phyloP scores from a whole-genome alignment of 768 basidiomycete genomes.

The Amylocystis lapponica region DNA sequence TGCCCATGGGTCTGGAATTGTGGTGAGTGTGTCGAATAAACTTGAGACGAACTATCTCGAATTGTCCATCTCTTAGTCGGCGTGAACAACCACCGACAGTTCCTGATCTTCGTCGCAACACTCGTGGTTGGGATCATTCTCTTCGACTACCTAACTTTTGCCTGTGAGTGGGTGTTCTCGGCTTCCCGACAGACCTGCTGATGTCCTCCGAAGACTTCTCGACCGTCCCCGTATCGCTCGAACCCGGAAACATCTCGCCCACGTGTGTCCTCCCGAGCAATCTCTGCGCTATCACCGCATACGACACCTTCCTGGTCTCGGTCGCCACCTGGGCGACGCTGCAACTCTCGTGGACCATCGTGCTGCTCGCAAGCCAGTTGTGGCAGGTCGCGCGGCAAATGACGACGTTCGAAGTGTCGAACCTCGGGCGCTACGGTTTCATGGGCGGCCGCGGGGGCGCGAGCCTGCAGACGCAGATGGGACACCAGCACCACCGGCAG shows the following conservation, averaged over 20 bases:
- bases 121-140: conserved; percentile 75
- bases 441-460: conserved; percentile 89
- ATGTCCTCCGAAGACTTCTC: conserved; percentile 68
- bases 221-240: conserved; percentile 32
- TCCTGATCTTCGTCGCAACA: conserved; percentile 84
- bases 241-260: conserved; percentile 36
- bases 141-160: conserved; percentile 81
- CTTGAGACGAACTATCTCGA: conserved; percentile 1
- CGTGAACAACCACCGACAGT: conserved; percentile 90
- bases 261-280: conserved; percentile 64
- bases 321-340: conserved; percentile 84
- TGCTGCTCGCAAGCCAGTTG: conserved; percentile 80
- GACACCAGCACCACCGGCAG: conserved; percentile 51
- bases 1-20: conserved; percentile 99
- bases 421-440: conserved; percentile 91
- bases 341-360: conserved; percentile 90
- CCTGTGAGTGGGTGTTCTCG: conserved; percentile 49
- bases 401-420: conserved; percentile 94
- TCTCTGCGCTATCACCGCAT: conserved; percentile 64
- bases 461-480: conserved; percentile 67
- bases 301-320: conserved; percentile 80
- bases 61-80: conserved; percentile 53
- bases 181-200: neutral
- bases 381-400: conserved; percentile 94
- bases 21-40: conserved; percentile 41